Evolutionary conservation across 148 eudicot genomes (phyloP).

Genomic region (Beta vulgaris): DNA sequence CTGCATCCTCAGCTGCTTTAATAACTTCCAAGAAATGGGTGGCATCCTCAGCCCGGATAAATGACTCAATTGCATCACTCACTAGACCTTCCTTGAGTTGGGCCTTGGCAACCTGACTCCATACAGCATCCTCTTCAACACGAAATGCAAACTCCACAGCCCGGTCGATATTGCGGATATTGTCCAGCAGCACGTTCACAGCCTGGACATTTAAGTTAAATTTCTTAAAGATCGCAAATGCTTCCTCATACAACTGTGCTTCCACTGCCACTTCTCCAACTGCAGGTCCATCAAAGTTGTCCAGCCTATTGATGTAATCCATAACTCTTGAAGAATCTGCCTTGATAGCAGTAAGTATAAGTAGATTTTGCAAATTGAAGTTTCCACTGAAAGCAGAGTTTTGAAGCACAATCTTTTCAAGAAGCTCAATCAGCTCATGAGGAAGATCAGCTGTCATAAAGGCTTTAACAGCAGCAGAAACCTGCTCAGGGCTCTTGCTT

Average conservation of each 20-base stretch:
- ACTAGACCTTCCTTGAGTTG: conserved; percentile 83
- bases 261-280: conserved; percentile 98
- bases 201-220: conserved; percentile 95
- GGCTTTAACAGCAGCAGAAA: conserved; percentile 99
- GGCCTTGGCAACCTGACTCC: conserved; percentile 99
- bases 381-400: conserved; percentile 99
- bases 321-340: conserved; percentile 95
- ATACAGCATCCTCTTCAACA: conserved; percentile 97
- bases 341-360: conserved; percentile 94
- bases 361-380: conserved; percentile 88
- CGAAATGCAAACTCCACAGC: conserved; percentile 98
- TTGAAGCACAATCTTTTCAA: conserved; percentile 95
- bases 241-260: conserved; percentile 88
- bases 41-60: conserved; percentile 93
- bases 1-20: conserved; percentile 75
- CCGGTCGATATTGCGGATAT: conserved; percentile 71
- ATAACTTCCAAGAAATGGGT: conserved; percentile 90
- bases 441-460: conserved; percentile 99
- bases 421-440: conserved; percentile 93
- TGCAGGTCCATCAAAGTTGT: conserved; percentile 97
- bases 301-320: conserved; percentile 91
- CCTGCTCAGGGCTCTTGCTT: conserved; percentile 99
- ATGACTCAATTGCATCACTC: conserved; percentile 95
- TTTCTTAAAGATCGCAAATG: conserved; percentile 94
- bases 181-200: conserved; percentile 77